Evolutionary conservation across 2,329 filamentous ascomycete species (phyloP), one percentile per base, ranked within the genome.

Genomic region (Xylaria sp.): DNA sequence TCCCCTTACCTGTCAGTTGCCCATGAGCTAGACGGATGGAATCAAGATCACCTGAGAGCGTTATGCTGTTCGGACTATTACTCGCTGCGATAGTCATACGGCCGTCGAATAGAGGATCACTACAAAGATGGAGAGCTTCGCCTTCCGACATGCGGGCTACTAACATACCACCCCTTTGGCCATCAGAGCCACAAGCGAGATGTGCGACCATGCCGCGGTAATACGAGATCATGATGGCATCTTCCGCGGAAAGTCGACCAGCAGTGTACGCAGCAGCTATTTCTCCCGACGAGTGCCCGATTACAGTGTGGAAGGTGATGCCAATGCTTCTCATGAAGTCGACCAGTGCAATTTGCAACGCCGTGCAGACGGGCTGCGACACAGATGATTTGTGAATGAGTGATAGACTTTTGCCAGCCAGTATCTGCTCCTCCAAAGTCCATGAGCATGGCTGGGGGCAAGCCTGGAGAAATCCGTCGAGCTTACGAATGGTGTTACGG

Each of bases 281-380:
- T 64, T 78, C 76, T 31, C 76, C 76, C 0, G 76, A 73, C 25
- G 74, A 72, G 66, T 79, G 72, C 17, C 77, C 67, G 36, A 76
- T 17, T 22, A 79, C 76, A 0, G 76, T 74, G 42, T 76, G 75
- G 22, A 78, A 78, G 9, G 33, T n/a, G 7, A 78, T 64, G 1
- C 69, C 68, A 2, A 76, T 58, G 22, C 65, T 70, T 51, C 51
- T 65, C 56, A 82, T 64, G 2, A 81, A 65, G 27, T 80, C 74
- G 1, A 81, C 73, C 6, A 83, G 69, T 0, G 77, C 85, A 1
- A 88, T 77, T 69, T 88, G 86, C 0, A 89, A 47, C 0, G 85
- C 85, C 0, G 85, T 87, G 58, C 82, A 87, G 0, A 86, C 71
- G 0, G 86, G 83, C 67, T 88, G 86, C 0, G 82, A 80, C 25